These are phyloP conservation scores for Macrolepiota albuminosa DNA, from an alignment of 768 basidiomycete species.

Conservation along the genomic window DNA sequence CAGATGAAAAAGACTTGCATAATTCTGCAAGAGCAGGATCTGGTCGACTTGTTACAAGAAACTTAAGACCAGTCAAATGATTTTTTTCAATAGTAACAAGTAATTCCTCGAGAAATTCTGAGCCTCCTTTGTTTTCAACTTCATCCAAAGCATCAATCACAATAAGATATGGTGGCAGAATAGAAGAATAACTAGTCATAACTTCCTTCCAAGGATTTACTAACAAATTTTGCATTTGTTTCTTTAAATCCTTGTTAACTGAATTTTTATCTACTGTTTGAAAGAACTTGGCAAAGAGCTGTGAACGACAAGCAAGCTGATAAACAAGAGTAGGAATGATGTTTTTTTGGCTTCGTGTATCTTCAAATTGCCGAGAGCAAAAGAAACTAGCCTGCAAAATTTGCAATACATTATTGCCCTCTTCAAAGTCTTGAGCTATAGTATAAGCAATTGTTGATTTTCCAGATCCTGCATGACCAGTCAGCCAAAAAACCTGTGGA, in stretches of 20 bases:
- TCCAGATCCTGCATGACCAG: too few relatives aligned
- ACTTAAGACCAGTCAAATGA: background rate
- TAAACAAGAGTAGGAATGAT: too few relatives aligned
- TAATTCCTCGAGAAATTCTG: constrained; percentile 3
- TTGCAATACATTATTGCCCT: too few relatives aligned
- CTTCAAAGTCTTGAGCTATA: too few relatives aligned
- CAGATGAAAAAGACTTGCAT: constrained; percentile 12
- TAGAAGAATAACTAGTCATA: background rate
- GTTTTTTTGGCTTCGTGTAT: too few relatives aligned
- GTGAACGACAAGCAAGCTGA: too few relatives aligned
- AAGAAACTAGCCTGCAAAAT: too few relatives aligned
- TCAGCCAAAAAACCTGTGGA: too few relatives aligned
- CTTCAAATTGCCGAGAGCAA: too few relatives aligned
- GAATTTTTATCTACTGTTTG: background rate
- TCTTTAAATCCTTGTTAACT: background rate
- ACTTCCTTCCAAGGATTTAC: background rate
- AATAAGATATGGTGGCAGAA: constrained; percentile 5
- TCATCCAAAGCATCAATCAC: constrained; percentile 10
- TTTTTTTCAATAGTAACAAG: background rate
- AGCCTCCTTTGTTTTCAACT: constrained; percentile 9
- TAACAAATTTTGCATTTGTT: background rate
- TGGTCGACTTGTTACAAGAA: constrained; percentile 16
- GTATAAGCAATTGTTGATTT: too few relatives aligned
- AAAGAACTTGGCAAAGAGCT: background rate
- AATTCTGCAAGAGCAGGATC: constrained; percentile 11